phyloP scores from a whole-genome alignment of 805 yeast genomes.

The Candida railenensis region DNA sequence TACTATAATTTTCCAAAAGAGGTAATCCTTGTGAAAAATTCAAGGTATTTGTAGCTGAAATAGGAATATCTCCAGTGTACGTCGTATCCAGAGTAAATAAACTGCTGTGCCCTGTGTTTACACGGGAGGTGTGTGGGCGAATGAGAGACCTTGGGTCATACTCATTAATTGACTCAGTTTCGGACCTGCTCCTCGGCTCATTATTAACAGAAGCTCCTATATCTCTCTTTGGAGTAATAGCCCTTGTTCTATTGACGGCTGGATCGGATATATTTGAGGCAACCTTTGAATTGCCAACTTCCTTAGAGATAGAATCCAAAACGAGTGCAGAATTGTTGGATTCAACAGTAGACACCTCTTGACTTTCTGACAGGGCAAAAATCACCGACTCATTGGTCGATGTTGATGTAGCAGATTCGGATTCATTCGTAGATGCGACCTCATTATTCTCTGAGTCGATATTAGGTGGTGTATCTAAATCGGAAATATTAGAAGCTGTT shows the following conservation, averaged over 20 bases:
- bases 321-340: background rate
- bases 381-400: conserved; percentile 5
- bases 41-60: conserved; percentile 6
- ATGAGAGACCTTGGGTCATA: background rate
- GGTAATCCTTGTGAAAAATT: conserved; percentile 26
- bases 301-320: background rate
- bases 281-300: background rate
- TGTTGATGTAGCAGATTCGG: conserved; percentile 3
- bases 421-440: conserved; percentile 8
- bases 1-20: conserved; percentile 23
- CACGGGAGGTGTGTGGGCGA: background rate
- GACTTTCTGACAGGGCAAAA: background rate
- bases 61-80: background rate
- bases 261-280: too few species aligned
- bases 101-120: conserved; percentile 11
- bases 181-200: too few species aligned
- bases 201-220: too few species aligned
- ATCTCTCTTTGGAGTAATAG: too few species aligned
- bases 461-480: background rate
- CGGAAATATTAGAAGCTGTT: background rate
- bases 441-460: conserved; percentile 3
- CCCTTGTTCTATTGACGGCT: too few species aligned
- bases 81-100: conserved; percentile 9
- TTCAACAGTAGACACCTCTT: conserved; percentile 1
- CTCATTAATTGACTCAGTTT: background rate